Base-by-base conservation (phyloP, 2,329 filamentous ascomycete genomes). In the Diaporthe batatas region DNA sequence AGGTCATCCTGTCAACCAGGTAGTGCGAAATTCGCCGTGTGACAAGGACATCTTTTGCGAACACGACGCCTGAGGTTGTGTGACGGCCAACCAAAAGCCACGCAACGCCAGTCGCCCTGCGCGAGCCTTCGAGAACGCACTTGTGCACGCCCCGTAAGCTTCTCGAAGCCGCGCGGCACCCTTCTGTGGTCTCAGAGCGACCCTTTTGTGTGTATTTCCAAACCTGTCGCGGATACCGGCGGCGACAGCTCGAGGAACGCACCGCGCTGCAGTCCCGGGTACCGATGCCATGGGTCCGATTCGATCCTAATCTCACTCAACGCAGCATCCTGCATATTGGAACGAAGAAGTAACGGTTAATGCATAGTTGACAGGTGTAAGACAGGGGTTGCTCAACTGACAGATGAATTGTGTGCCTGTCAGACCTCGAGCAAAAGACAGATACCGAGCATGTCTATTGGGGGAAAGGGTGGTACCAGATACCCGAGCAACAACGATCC, bases 311-410 rank as follows among this genome's bases (percentile, higher is more conserved):
- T 70, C 55, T 62, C 57, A 57, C 57, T 54, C 32, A 53, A 53
- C 49, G 68, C 44, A 70, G 68, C 44, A 54, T 51, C n/a, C 55
- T 62, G 49, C 68, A 70, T 51, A 54, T 70, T 59, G 34, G 58
- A 70, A 29, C 23, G 25, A 42, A 70, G 44, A 70, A 62, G 47
- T 51, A 70, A 42, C 29, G 47, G 47, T 53, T 47, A 58, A 72
- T 70, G 58, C 71, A 74, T 44, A 65, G 36, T 55, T 70, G 71
- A 68, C 71, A 70, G 65, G 67, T 68, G 47, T 44, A 51, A 53
- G 29, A 64, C 73, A 74, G 70, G 73, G 70, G 71, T 70, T 44
- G 16, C 47, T 55, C 59, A 70, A 64, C 54, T 59, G 72, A 58
- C 36, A 62, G 57, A 55, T 39, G 21, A n/a, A 32, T 32, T 49